A percentile compares a stretch with the other conserved stretches of the same genome.
Evolutionary conservation across 306 rosid species (phyloP).

Genomic region (Dalbergia oliveri): DNA sequence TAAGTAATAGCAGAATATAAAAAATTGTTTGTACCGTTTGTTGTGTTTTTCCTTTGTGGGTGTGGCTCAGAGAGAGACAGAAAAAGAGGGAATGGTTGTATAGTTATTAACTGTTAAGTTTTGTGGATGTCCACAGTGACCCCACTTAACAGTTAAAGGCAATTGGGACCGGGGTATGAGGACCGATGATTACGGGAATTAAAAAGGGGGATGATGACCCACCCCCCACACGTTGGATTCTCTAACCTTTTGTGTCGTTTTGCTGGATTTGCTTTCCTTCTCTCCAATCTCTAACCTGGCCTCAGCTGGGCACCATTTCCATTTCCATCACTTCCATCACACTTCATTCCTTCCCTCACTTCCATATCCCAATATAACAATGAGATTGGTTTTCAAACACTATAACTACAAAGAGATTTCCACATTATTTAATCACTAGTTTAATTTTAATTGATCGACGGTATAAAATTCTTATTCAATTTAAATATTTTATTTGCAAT

Average conservation of each 20-base stretch:
- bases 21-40: neutral
- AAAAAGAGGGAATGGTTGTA: neutral
- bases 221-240: slow-evolving; percentile 59
- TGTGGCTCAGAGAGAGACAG: slow-evolving; percentile 60
- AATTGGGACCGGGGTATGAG: slow-evolving; percentile 45
- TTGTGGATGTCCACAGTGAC: slow-evolving; percentile 13
- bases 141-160: slow-evolving; percentile 53
- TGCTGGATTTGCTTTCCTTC: slow-evolving; percentile 7
- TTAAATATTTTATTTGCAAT: too few relatives aligned
- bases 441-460: too few relatives aligned
- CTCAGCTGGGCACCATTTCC: slow-evolving; percentile 3
- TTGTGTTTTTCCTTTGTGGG: slow-evolving; percentile 39
- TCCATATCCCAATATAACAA: neutral
- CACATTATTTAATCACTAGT: too few relatives aligned
- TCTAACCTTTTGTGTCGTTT: slow-evolving; percentile 35
- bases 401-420: too few relatives aligned
- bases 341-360: too few relatives aligned
- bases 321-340: neutral
- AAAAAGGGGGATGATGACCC: slow-evolving; percentile 43
- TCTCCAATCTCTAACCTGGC: slow-evolving; percentile 4
- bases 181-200: slow-evolving; percentile 73
- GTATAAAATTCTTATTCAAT: too few relatives aligned
- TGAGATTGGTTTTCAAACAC: too few relatives aligned
- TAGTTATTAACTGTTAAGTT: too few relatives aligned
- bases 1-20: too few relatives aligned